Percentiles rank a stretch among this genome's conserved stretches.
phyloP scores from a whole-genome alignment of 108 stramenopile species.

The Fragilariopsis cylindrus region DNA sequence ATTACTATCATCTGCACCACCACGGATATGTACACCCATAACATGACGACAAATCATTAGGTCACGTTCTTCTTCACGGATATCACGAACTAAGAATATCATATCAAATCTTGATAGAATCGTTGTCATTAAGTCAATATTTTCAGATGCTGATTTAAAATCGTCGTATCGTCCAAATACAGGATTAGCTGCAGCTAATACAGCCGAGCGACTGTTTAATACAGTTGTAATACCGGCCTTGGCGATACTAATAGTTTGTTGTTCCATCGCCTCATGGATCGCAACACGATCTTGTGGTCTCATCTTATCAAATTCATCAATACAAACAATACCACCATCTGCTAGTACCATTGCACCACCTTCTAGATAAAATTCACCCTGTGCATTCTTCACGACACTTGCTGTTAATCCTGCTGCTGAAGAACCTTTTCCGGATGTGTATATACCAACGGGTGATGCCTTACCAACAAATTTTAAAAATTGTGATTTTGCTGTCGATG shows the following conservation, averaged over 20 bases:
- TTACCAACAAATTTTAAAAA: constrained; percentile 91
- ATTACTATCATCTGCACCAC: constrained; percentile 31
- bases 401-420: constrained; percentile 98
- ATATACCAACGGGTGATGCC: constrained; percentile 97
- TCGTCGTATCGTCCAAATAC: constrained; percentile 99
- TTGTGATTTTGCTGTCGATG: constrained; percentile 96
- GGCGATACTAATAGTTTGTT: constrained; percentile 99
- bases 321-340: constrained; percentile 99
- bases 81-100: constrained; percentile 97
- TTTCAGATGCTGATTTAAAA: constrained; percentile 92
- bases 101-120: constrained; percentile 98
- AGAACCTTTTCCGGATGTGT: constrained; percentile 98
- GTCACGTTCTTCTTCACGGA: constrained; percentile 95
- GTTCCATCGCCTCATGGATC: constrained; percentile 99
- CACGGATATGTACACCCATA: constrained; percentile 93
- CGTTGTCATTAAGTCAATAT: constrained; percentile 98
- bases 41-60: constrained; percentile 96
- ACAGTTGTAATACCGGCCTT: constrained; percentile 99
- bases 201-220: constrained; percentile 89
- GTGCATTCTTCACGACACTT: constrained; percentile 84
- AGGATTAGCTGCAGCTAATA: constrained; percentile 99
- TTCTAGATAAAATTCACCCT: constrained; percentile 98
- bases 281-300: constrained; percentile 96
- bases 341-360: constrained; percentile 99
- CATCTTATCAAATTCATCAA: constrained; percentile 99